phyloP scores from a whole-genome alignment of 495 filamentous ascomycete genomes.

The Neurospora sp. region DNA sequence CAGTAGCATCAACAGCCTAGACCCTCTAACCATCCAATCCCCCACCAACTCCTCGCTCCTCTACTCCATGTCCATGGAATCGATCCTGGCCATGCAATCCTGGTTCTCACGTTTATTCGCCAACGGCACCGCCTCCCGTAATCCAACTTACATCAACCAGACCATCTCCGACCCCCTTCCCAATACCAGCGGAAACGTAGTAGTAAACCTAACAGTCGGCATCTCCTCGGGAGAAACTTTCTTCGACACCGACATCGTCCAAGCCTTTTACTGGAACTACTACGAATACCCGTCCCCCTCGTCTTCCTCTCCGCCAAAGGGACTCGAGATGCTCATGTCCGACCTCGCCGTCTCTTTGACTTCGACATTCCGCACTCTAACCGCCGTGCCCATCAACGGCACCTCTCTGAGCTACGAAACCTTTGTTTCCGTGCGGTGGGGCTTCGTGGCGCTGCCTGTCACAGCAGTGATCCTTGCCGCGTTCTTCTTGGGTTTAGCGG shows the following conservation, averaged over 20 bases:
- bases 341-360: conserved; percentile 7
- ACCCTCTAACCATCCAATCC: conserved; percentile 1
- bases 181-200: background rate
- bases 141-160: conserved; percentile 1
- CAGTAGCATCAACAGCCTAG: background rate
- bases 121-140: conserved; percentile 11
- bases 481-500: conserved; percentile 5
- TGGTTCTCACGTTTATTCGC: conserved; percentile 13
- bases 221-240: conserved; percentile 16
- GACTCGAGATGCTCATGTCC: conserved; percentile 12
- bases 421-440: conserved; percentile 6
- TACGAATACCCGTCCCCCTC: conserved; percentile 12
- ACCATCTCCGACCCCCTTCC: conserved; percentile 2
- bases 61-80: conserved; percentile 7
- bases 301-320: background rate
- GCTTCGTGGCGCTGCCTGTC: conserved; percentile 1
- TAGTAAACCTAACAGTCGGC: conserved; percentile 18
- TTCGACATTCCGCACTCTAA: background rate
- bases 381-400: background rate
- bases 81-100: conserved; percentile 9
- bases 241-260: conserved; percentile 20
- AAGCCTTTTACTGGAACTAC: conserved; percentile 22
- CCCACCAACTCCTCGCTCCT: background rate
- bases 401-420: background rate
- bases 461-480: conserved; percentile 1